Evolutionary conservation across 768 basidiomycete genomes (phyloP), one percentile per base, ranked within the genome.

Genomic region (Auricularia heimuer): DNA sequence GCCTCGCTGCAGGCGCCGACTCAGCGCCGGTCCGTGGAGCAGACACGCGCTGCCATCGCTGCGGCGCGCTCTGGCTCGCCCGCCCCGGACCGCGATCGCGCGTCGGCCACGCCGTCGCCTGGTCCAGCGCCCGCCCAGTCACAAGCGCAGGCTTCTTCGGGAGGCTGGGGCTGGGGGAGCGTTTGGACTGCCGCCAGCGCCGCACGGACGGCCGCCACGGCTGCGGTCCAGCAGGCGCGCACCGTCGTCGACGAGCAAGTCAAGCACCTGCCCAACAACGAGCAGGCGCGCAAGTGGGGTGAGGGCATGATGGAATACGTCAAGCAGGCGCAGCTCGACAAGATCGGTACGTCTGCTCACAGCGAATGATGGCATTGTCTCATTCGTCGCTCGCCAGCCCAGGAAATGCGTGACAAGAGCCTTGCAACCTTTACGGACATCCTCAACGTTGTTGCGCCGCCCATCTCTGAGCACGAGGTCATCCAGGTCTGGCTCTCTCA

Each of bases 391-490:
- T 29, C 29, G 67, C 39, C 70, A 97, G 94, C 92, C 62, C 83
- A 94, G 73, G 95, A 97, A 72, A 88, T 98, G 71, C 92, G 87
- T 72, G 83, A 88, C 62, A 89, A 90, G 34, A 92, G 94, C 35
- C 77, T 95, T 44, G 93, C 92, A 10, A 94, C 95, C 2, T 78
- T 98, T 34, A 92, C 85, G 2, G 94, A 96, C 65, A 87, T 99
- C 64, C 79, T 99, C 62, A 96, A 98, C 73, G 96, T 89, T 35
- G 96, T 99, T 66, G 97, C 97, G 0, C 97, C 97, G 51, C 97
- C 97, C 12, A 98, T 98, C 70, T 92, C 95, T 33, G 95, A 96
- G 74, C 96, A 98, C 73, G 97, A 99, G 76, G 93, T 98, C 16
- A 94, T 99, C 68, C 87, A 97, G 73, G 87, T 99, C 7, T 93